Percentiles rank a stretch among this genome's conserved stretches.
Conservation (phyloP, 140 eudicot genomes). For the Erigeron philadelphicus region DNA sequence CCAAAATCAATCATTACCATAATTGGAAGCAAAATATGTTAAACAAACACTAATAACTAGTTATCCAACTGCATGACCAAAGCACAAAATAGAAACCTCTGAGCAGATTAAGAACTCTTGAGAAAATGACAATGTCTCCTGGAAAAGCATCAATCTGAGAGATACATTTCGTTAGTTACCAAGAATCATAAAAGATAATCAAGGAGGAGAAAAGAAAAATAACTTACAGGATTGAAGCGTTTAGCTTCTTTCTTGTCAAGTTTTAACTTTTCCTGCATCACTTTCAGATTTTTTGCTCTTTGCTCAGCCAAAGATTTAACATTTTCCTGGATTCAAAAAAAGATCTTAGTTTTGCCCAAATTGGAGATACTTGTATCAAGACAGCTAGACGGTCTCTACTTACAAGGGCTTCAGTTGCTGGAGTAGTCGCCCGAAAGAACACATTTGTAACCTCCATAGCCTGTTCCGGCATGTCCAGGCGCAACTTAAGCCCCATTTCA, state of each 20-base stretch:
- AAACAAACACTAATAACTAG: too few relatives aligned
- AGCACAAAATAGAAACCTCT: constrained; percentile 54
- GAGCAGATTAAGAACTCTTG: constrained; percentile 87
- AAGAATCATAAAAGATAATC: constrained; percentile 15
- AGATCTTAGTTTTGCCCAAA: constrained; percentile 14
- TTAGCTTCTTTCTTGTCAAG: constrained; percentile 74
- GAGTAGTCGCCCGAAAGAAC: constrained; percentile 79
- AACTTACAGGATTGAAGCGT: constrained; percentile 89
- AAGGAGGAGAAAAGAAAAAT: background rate
- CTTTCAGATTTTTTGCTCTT: constrained; percentile 62
- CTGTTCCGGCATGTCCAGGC: constrained; percentile 92
- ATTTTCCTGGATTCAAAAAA: constrained; percentile 45
- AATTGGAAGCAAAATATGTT: too few relatives aligned
- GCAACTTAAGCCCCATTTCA: constrained; percentile 94
- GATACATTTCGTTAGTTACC: constrained; percentile 20
- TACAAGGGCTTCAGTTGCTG: constrained; percentile 85
- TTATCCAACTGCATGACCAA: too few relatives aligned
- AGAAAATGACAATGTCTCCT: constrained; percentile 87
- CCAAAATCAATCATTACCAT: too few relatives aligned
- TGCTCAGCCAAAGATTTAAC: constrained; percentile 64
- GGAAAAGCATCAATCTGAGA: constrained; percentile 98
- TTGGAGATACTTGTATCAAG: background rate
- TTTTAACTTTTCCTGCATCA: constrained; percentile 74
- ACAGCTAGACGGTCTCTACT: constrained; percentile 24
- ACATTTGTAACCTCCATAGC: constrained; percentile 93